Evolutionary conservation across 352 stramenopile species (phyloP).

Genomic region (Pythium brachiatum): DNA sequence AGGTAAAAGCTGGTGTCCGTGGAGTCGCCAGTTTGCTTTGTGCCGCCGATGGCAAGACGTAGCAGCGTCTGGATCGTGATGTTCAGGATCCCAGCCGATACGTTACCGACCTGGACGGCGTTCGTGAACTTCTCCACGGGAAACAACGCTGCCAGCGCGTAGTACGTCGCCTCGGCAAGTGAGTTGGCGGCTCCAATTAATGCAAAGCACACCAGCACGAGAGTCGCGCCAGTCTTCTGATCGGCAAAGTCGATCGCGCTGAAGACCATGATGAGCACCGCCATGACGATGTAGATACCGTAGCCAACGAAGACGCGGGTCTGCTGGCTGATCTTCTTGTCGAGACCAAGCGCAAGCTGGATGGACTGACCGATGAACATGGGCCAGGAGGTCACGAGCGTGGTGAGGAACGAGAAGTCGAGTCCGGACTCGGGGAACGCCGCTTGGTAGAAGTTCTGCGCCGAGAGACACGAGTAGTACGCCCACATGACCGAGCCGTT

Average conservation of each 20-base stretch:
- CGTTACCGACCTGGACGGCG: slow-evolving; percentile 63
- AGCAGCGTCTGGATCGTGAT: slow-evolving; percentile 52
- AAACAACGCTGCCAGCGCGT: slow-evolving; percentile 58
- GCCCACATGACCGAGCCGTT: slow-evolving; percentile 37
- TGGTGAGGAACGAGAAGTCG: slow-evolving; percentile 69
- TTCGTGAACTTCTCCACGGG: slow-evolving; percentile 65
- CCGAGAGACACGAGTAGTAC: slow-evolving; percentile 40
- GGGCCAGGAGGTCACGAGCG: slow-evolving; percentile 52
- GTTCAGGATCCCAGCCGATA: slow-evolving; percentile 46
- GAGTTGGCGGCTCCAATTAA: slow-evolving; percentile 55
- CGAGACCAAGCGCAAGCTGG: slow-evolving; percentile 54
- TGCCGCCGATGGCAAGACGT: slow-evolving; percentile 45
- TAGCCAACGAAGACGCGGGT: slow-evolving; percentile 51
- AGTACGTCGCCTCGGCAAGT: slow-evolving; percentile 53
- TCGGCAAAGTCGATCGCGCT: slow-evolving; percentile 45
- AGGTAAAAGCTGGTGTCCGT: slow-evolving; percentile 50
- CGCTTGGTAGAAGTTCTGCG: slow-evolving; percentile 31
- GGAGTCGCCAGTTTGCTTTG: slow-evolving; percentile 34
- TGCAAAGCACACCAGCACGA: slow-evolving; percentile 55
- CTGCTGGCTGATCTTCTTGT: slow-evolving; percentile 47
- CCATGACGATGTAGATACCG: slow-evolving; percentile 49
- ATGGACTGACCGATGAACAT: slow-evolving; percentile 49
- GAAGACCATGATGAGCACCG: slow-evolving; percentile 62
- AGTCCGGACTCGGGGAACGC: slow-evolving; percentile 22
- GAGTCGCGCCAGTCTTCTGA: slow-evolving; percentile 40